Evolutionary conservation across 2,329 filamentous ascomycete species (phyloP).

Genomic region (Lachnellula arida): DNA sequence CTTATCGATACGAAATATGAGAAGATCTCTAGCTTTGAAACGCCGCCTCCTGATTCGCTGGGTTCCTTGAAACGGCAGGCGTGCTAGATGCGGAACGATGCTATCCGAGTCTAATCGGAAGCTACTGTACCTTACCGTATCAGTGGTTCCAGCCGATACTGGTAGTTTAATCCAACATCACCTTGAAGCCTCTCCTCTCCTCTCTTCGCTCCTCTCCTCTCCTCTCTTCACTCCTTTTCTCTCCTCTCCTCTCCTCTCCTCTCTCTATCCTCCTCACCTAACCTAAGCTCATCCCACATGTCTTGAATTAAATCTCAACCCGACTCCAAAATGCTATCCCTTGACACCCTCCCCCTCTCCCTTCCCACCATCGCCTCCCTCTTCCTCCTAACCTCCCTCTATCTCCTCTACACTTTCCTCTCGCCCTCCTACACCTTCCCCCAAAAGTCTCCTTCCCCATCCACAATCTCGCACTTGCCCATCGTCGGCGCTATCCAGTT

Average conservation of each 20-base stretch:
- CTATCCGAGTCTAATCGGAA: neutral
- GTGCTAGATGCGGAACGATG: neutral
- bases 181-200: neutral
- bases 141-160: neutral
- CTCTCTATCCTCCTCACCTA: neutral
- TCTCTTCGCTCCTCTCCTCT: no score
- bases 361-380: neutral
- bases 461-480: conserved; percentile 32
- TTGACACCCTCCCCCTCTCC: neutral
- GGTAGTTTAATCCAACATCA: neutral
- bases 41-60: no score
- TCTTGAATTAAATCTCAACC: neutral
- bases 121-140: neutral
- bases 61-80: no score
- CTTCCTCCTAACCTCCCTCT: neutral
- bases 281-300: neutral
- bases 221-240: no score
- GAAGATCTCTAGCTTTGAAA: no score
- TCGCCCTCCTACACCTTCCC: neutral
- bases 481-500: conserved; percentile 42
- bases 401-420: neutral
- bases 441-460: conserved; percentile 22
- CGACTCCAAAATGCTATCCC: neutral
- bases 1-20: no score
- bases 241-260: neutral